Base-by-base conservation (phyloP, 495 filamentous ascomycete genomes). In the Trichoderma virens region DNA sequence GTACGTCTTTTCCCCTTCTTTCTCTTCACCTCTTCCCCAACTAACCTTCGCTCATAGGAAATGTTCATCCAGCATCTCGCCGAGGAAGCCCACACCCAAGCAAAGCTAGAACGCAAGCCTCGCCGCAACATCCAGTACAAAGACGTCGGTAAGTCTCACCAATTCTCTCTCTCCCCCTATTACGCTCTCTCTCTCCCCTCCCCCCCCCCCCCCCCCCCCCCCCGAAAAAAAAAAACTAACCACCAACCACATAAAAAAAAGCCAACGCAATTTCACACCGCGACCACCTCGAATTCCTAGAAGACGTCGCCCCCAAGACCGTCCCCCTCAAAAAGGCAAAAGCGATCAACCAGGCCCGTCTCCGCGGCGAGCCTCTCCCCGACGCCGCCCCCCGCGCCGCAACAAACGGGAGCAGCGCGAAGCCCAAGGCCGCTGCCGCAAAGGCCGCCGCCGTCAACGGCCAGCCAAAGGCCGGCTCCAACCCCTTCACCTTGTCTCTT, bases 61-160 rank as follows among this genome's bases (percentile, higher is more conserved):
- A 87, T 97, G 86, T 98, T 98, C 81, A 89, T 98, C 67, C 91
- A 96, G 71, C 88, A 97, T 72, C 83, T 98, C 38, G 87, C 91
- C 30, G 84, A 87, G 65, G 90, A 96, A 76, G 89, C 85, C 31
- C 84, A 96, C 69, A 92, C 91, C 70, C 90, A 96, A 72, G 89
- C 94, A 65, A 92, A 92, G 66, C 83, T 90, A 5, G 94, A 97
- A 73, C 82, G 88, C 63, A 97, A 97, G 74, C 93, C 93, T 31
- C 84, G 94, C 43, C 87, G 93, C 67, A 96, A 93, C 64, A 87
- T 98, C 67, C 95, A 98, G 74, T 98, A 98, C 82, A 92, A 90
- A 73, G 94, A 98, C 75, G 80, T 98, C 18, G 88, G 89, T 93
- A 75, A 30, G 66, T 64, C 23, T 30, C 27, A 43, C 59, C 25